A percentile compares a stretch with the other conserved stretches of the same genome.
Conservation (phyloP, 2,329 filamentous ascomycete genomes). For the Cylindrodendrum hubeiense region DNA sequence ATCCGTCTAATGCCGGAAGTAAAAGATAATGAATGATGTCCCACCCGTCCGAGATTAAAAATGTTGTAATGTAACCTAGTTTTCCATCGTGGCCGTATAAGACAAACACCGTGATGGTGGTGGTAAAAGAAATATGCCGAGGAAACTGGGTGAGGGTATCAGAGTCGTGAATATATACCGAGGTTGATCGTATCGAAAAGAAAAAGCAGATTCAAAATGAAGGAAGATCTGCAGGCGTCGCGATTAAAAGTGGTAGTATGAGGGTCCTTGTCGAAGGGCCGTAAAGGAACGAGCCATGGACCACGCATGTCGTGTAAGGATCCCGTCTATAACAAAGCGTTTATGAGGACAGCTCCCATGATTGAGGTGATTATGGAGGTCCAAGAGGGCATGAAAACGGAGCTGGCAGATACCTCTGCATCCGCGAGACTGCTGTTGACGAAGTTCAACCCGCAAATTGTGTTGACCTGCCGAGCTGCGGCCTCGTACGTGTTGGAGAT, state of each 20-base stretch:
- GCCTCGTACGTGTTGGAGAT: conserved; percentile 76
- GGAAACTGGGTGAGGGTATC: conserved; percentile 39
- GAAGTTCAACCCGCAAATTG: conserved; percentile 69
- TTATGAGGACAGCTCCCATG: conserved; percentile 30
- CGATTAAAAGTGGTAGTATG: conserved; percentile 33
- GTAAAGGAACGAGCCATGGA: not conserved
- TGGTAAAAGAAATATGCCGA: conserved; percentile 6
- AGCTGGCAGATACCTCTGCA: conserved; percentile 36
- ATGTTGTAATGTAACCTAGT: conserved; percentile 15
- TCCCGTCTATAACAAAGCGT: conserved; percentile 34
- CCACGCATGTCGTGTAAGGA: not conserved
- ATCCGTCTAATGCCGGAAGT: conserved; percentile 22
- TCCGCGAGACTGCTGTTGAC: conserved; percentile 67
- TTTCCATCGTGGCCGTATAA: conserved; percentile 15
- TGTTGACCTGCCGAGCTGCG: conserved; percentile 81
- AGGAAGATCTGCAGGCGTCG: conserved; percentile 28
- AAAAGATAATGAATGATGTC: conserved; percentile 10
- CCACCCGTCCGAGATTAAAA: conserved; percentile 30
- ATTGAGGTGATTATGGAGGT: conserved; percentile 28
- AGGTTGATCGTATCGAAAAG: conserved; percentile 35
- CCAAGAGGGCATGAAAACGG: conserved; percentile 34
- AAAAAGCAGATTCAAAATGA: conserved; percentile 19
- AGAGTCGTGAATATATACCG: conserved; percentile 41
- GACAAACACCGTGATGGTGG: not conserved
- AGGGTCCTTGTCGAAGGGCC: conserved; percentile 4